Evolutionary conservation across 2,329 filamentous ascomycete species (phyloP).

Genomic region (Cytospora mali): DNA sequence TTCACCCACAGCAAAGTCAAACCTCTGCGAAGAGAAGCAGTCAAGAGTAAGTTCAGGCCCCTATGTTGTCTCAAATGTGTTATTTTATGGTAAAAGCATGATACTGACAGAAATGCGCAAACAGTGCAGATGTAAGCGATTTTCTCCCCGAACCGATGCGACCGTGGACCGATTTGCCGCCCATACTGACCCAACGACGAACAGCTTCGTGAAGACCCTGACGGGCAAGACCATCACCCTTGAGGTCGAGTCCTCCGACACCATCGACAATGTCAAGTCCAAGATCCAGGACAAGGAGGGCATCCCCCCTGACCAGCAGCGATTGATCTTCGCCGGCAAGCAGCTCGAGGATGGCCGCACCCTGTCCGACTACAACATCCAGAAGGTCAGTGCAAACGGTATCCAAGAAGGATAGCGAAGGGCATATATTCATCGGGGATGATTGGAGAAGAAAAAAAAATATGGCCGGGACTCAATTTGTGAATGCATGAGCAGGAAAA

Average conservation of each 20-base stretch:
- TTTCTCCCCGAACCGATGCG: constrained; percentile 34
- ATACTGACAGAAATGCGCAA: constrained; percentile 35
- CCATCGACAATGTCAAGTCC: constrained; percentile 99
- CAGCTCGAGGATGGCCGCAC: constrained; percentile 98
- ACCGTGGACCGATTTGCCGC: constrained; percentile 27
- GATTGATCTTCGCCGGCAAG: constrained; percentile 98
- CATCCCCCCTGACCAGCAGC: constrained; percentile 97
- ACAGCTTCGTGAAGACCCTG: constrained; percentile 99
- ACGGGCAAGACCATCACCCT: constrained; percentile 99
- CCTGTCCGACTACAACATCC: constrained; percentile 98
- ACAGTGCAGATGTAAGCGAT: constrained; percentile 86
- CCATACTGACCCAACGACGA: constrained; percentile 31
- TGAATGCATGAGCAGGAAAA: constrained; percentile 11
- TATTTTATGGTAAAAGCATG: background rate
- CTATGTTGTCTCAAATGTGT: constrained; percentile 8
- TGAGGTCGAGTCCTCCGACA: constrained; percentile 98
- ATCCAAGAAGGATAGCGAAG: background rate
- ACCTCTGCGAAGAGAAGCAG: constrained; percentile 51
- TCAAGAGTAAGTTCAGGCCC: constrained; percentile 58
- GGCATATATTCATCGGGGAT: constrained; percentile 14
- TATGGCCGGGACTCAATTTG: background rate
- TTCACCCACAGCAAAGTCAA: constrained; percentile 30
- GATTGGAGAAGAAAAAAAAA: too few relatives aligned
- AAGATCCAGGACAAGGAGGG: constrained; percentile 99
- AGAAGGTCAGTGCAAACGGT: constrained; percentile 71